Conservation (phyloP, 1,284 basidiomycete genomes). For the Malassezia caprae region DNA sequence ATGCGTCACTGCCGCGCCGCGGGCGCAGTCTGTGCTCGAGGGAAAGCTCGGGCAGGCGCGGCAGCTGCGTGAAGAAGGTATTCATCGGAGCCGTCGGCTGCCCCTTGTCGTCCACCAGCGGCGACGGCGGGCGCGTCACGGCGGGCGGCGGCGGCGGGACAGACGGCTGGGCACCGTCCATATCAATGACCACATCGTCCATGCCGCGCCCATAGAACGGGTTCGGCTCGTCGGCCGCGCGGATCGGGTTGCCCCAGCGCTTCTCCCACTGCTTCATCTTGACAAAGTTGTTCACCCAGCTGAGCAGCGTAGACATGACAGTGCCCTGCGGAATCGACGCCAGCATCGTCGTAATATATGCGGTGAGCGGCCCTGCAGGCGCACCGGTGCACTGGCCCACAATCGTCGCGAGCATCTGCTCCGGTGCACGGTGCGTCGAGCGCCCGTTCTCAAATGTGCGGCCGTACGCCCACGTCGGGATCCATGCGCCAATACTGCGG, state of each 20-base stretch:
- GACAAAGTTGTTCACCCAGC: conserved; percentile 37
- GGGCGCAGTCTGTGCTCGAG: conserved; percentile 4
- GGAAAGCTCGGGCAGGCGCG: not conserved
- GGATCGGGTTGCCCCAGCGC: conserved; percentile 44
- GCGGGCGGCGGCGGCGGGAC: not conserved
- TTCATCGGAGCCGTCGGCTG: not conserved
- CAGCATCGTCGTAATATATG: conserved; percentile 40
- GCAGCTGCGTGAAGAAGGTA: not conserved
- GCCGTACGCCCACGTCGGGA: conserved; percentile 48
- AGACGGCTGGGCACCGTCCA: not conserved
- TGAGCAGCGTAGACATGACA: conserved; percentile 26
- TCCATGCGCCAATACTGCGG: conserved; percentile 44
- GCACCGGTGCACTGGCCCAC: conserved; percentile 47
- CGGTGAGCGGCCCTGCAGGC: conserved; percentile 43
- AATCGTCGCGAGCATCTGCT: conserved; percentile 36
- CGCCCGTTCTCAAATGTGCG: conserved; percentile 35
- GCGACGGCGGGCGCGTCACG: not conserved
- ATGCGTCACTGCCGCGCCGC: conserved; percentile 13
- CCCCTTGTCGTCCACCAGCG: not conserved
- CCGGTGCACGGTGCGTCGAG: conserved; percentile 28
- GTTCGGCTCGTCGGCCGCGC: conserved; percentile 44
- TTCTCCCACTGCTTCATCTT: conserved; percentile 38
- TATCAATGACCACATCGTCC: conserved; percentile 13
- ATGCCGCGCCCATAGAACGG: conserved; percentile 33
- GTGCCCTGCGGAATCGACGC: conserved; percentile 39